These are phyloP conservation scores for Fusarium sp. DNA, from an alignment of 2,329 filamentous ascomycete species.

Conservation along the genomic window DNA sequence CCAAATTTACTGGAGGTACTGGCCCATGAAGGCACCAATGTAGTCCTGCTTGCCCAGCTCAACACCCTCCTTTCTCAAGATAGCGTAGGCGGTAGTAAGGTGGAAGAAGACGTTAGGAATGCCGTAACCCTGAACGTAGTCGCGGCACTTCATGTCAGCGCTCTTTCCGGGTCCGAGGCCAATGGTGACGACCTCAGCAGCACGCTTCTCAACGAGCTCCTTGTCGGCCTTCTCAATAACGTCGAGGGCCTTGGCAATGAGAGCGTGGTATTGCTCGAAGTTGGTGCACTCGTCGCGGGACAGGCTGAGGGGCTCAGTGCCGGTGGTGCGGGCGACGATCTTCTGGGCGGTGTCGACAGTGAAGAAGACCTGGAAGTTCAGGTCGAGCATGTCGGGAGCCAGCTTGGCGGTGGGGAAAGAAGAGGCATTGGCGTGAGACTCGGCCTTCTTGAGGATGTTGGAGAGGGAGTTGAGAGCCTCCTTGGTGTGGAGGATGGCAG, in stretches of 20 bases:
- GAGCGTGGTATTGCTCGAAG: slow-evolving; percentile 50
- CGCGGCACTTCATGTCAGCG: slow-evolving; percentile 42
- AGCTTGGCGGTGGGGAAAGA: slow-evolving; percentile 50
- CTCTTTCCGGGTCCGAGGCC: slow-evolving; percentile 47
- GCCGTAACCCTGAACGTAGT: slow-evolving; percentile 61
- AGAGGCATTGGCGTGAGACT: slow-evolving; percentile 48
- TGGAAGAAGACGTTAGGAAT: slow-evolving; percentile 75
- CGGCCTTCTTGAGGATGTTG: slow-evolving; percentile 52
- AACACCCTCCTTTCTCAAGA: slow-evolving; percentile 71
- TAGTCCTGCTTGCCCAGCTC: slow-evolving; percentile 71
- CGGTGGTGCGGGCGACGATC: slow-evolving; percentile 50
- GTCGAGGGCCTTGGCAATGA: slow-evolving; percentile 49
- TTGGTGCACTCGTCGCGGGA: slow-evolving; percentile 47
- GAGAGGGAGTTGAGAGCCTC: slow-evolving; percentile 49
- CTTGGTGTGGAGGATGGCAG: slow-evolving; percentile 48
- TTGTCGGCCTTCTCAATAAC: slow-evolving; percentile 49
- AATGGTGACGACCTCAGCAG: slow-evolving; percentile 45
- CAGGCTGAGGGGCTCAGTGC: slow-evolving; percentile 43
- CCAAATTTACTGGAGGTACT: slow-evolving; percentile 32
- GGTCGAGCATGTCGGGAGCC: slow-evolving; percentile 56
- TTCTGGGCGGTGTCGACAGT: slow-evolving; percentile 47
- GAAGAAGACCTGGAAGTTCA: slow-evolving; percentile 55
- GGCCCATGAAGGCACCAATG: slow-evolving; percentile 51
- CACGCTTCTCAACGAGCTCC: slow-evolving; percentile 49
- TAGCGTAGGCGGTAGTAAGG: slow-evolving; percentile 66